Evolutionary conservation across 148 eudicot species (phyloP), one percentile per base, ranked within the genome.

Genomic region (Nyssa sinensis): DNA sequence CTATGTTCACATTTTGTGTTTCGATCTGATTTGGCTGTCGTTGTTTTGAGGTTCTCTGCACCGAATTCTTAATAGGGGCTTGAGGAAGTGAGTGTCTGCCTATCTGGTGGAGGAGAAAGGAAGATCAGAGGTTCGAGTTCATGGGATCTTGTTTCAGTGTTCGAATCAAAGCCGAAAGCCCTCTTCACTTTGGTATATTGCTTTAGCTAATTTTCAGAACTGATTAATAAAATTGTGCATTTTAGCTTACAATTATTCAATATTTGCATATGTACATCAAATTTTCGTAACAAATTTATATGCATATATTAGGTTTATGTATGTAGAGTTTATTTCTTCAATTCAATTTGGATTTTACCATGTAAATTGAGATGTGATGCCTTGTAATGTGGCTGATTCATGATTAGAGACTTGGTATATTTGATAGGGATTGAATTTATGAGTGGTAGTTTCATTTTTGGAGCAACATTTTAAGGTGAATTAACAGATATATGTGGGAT

Each of bases 141-240:
- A 92, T 92, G 97, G 97, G 97, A 17, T 85, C 90, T 75, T 92
- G 88, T 78, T 80, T 80, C 74, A 88, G 97, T 82, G 84, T 79
- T 39, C 78, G 84, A 80, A 83, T 92, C 67, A 88, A 88, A 64
- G 86, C 85, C 35, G 81, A 83, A 41, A 83, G 69, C 60, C 76
- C 81, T 63, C 71, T 70, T 37, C 84, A 80, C 24, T 59, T 37
- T 61, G 77, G 85, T 82, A 65, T 17, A 33, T 55, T 4, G 17
- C 59, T 55, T 6, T 2, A 1, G 59, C 17, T 7, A 55, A 17
- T 55, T 23, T 55, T 55, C 24, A 55, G 0, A 17, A n/a, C 19
- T 55, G 59, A n/a, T 55, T n/a, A 5, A n/a, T 55, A 7, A 17
- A 55, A 19, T 44, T 11, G 16, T 55, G 59, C 17, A 55, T 21